Percentiles rank a stretch among this genome's conserved stretches.
These are phyloP conservation scores for Acacia crassicarpa DNA, from an alignment of 306 rosid genomes.

Conservation along the genomic window DNA sequence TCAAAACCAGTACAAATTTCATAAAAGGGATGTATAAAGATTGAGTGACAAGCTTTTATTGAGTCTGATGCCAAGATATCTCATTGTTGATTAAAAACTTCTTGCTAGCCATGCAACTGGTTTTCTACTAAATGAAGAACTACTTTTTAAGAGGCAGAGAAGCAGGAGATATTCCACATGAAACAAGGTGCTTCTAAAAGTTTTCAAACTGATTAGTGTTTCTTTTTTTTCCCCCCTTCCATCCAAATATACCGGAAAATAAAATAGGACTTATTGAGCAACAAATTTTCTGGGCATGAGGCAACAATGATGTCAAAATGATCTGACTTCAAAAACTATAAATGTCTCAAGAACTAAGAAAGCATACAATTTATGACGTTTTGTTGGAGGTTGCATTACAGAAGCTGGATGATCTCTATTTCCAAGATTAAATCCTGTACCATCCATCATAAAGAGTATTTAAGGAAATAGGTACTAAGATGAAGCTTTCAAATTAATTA, in stretches of 20 bases:
- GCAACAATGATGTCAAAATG: slow-evolving; percentile 19
- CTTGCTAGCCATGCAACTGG: slow-evolving; percentile 4
- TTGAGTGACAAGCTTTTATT: slow-evolving; percentile 21
- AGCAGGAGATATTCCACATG: neutral
- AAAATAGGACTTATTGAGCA: neutral
- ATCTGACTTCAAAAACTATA: slow-evolving; percentile 26
- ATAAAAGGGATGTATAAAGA: neutral
- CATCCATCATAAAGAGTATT: slow-evolving; percentile 57
- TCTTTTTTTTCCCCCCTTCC: neutral
- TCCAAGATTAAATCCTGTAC: slow-evolving; percentile 54
- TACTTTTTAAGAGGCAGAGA: neutral
- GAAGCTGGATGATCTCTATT: slow-evolving; percentile 51
- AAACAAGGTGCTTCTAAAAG: slow-evolving; percentile 15
- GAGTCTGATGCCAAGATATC: slow-evolving; percentile 18
- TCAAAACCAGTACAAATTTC: neutral
- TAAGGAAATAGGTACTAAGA: slow-evolving; percentile 37
- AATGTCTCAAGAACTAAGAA: slow-evolving; percentile 40
- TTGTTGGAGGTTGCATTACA: slow-evolving; percentile 65
- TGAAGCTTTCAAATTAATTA: slow-evolving; percentile 28
- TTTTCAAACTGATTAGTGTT: neutral
- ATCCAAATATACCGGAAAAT: neutral
- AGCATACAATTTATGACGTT: slow-evolving; percentile 84
- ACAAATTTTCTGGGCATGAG: slow-evolving; percentile 23
- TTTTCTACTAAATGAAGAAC: slow-evolving; percentile 1
- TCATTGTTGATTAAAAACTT: slow-evolving; percentile 9